Conservation (phyloP, 768 basidiomycete species). For the Boletus tylopilopsis region DNA sequence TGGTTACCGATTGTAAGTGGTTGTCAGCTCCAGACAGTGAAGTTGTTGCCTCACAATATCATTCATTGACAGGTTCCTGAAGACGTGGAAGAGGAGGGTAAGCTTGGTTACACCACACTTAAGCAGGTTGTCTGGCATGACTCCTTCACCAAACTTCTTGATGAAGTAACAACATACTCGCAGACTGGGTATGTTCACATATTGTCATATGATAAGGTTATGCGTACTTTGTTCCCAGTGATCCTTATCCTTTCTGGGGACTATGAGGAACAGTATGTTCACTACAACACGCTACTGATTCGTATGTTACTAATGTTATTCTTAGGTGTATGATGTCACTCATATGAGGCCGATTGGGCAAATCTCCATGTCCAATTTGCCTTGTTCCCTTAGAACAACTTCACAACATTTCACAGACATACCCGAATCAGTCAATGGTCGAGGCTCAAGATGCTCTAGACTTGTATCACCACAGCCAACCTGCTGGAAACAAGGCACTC, state of each 20-base stretch:
- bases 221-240: slow-evolving; percentile 31
- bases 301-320: too few relatives aligned
- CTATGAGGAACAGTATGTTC: slow-evolving; percentile 42
- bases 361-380: slow-evolving; percentile 38
- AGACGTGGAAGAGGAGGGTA: slow-evolving; percentile 27
- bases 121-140: slow-evolving; percentile 39
- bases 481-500: neutral
- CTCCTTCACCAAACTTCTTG: slow-evolving; percentile 31
- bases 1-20: slow-evolving; percentile 15
- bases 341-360: slow-evolving; percentile 26
- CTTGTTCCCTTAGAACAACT: slow-evolving; percentile 29
- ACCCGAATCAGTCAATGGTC: too few relatives aligned
- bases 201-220: slow-evolving; percentile 29
- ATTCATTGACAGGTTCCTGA: slow-evolving; percentile 31
- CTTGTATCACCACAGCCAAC: too few relatives aligned
- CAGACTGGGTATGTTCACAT: slow-evolving; percentile 18
- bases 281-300: too few relatives aligned
- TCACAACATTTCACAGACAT: too few relatives aligned
- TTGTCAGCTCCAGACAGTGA: too few relatives aligned
- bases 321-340: slow-evolving; percentile 38
- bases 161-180: slow-evolving; percentile 17
- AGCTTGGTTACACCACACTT: slow-evolving; percentile 28
- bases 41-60: too few relatives aligned
- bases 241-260: slow-evolving; percentile 39
- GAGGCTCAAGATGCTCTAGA: too few relatives aligned